Percentiles rank a stretch among this genome's conserved stretches.
Evolutionary conservation across 345 rosid species (phyloP).

Genomic region (Euphorbia lathyris): DNA sequence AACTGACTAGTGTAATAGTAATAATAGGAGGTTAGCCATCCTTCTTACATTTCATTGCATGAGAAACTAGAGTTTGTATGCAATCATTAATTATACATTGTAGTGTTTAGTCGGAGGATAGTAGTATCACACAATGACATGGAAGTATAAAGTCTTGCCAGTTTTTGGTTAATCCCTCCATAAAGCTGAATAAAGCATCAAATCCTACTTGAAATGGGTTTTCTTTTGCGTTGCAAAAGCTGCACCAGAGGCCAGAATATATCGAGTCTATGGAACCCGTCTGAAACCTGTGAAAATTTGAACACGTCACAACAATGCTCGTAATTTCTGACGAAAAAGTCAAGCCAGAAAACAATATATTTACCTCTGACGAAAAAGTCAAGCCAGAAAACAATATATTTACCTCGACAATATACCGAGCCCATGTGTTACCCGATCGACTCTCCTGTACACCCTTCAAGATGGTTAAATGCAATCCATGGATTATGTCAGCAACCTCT

Average conservation of each 20-base stretch:
- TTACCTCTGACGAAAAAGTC: constrained; percentile 41
- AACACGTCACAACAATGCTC: constrained; percentile 1
- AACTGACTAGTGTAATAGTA: too few species aligned
- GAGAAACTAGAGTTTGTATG: background rate
- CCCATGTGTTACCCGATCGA: constrained; percentile 45
- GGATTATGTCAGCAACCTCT: constrained; percentile 55
- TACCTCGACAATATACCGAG: constrained; percentile 66
- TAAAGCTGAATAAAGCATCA: background rate
- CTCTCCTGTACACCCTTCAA: constrained; percentile 46
- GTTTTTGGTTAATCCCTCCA: background rate
- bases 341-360: background rate
- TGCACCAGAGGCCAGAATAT: constrained; percentile 79
- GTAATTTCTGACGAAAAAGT: too few species aligned
- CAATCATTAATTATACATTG: constrained; percentile 1
- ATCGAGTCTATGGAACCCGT: constrained; percentile 55
- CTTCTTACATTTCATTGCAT: background rate
- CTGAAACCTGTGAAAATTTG: constrained; percentile 37
- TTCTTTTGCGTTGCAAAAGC: constrained; percentile 41
- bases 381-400: background rate
- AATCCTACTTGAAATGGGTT: constrained; percentile 29
- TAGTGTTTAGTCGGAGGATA: background rate
- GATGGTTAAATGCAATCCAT: constrained; percentile 41
- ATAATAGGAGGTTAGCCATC: too few species aligned
- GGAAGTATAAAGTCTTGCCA: background rate
- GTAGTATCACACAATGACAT: background rate